These are phyloP conservation scores for Fusarium luffae DNA, from an alignment of 2,329 filamentous ascomycete species.

Conservation along the genomic window DNA sequence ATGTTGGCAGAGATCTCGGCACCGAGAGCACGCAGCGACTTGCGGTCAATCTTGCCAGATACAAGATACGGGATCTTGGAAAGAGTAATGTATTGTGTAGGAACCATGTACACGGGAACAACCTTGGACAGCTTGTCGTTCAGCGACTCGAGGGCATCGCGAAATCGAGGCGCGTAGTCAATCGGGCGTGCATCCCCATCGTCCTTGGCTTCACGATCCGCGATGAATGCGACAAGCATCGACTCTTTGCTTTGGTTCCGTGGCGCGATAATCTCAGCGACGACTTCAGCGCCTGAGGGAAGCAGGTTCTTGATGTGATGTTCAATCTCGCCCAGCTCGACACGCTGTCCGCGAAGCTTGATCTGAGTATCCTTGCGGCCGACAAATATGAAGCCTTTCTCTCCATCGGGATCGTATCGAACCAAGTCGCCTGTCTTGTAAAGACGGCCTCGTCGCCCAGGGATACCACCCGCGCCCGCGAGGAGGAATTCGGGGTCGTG, in stretches of 20 bases:
- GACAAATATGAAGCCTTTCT: constrained; percentile 66
- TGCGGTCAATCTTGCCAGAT: constrained; percentile 43
- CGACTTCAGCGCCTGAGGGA: constrained; percentile 55
- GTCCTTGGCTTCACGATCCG: constrained; percentile 35
- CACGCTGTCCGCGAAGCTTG: constrained; percentile 73
- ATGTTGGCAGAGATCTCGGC: constrained; percentile 35
- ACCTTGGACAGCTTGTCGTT: constrained; percentile 40
- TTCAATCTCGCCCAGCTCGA: constrained; percentile 69
- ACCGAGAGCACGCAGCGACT: constrained; percentile 35
- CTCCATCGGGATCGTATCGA: constrained; percentile 63
- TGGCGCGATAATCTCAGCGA: constrained; percentile 60
- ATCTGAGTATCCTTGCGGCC: constrained; percentile 75
- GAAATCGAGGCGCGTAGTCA: constrained; percentile 36
- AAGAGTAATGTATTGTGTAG: constrained; percentile 36
- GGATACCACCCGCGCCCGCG: constrained; percentile 49
- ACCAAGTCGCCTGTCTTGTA: constrained; percentile 72
- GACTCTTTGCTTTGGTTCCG: constrained; percentile 49
- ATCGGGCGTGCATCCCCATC: constrained; percentile 32
- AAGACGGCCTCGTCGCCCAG: constrained; percentile 57
- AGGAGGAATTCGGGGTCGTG: constrained; percentile 64
- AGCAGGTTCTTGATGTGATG: constrained; percentile 58
- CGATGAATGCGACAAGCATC: constrained; percentile 42
- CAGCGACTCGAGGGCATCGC: constrained; percentile 28
- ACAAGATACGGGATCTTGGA: constrained; percentile 43
- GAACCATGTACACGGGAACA: constrained; percentile 41